phyloP scores from a whole-genome alignment of 1,284 basidiomycete genomes.

The Cutaneotrichosporon arboriforme region DNA sequence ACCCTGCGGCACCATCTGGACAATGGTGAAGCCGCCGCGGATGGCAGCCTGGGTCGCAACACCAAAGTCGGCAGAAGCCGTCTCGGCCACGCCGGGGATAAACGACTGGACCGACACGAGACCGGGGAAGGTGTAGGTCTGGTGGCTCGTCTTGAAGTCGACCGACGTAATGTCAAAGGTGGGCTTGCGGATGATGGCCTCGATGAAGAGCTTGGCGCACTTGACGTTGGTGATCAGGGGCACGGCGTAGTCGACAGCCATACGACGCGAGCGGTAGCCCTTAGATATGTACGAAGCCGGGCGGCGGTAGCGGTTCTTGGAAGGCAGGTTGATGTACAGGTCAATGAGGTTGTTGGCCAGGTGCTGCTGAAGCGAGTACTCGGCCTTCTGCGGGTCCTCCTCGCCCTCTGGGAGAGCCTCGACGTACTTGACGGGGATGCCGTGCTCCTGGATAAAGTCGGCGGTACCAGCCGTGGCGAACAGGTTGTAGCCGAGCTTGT shows the following conservation, averaged over 20 bases:
- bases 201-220: constrained; percentile 93
- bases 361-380: constrained; percentile 92
- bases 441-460: constrained; percentile 77
- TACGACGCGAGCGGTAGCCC: constrained; percentile 91
- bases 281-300: constrained; percentile 96
- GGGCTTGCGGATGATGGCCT: constrained; percentile 86
- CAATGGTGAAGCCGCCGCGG: constrained; percentile 78
- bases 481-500: constrained; percentile 88
- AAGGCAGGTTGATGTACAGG: constrained; percentile 98
- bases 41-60: constrained; percentile 72
- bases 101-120: constrained; percentile 84
- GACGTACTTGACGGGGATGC: constrained; percentile 66
- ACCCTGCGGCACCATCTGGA: constrained; percentile 71
- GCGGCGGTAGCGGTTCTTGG: constrained; percentile 95
- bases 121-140: constrained; percentile 86
- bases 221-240: constrained; percentile 98
- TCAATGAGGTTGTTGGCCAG: constrained; percentile 93
- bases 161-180: constrained; percentile 78
- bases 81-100: constrained; percentile 63
- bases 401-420: constrained; percentile 74
- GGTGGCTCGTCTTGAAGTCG: constrained; percentile 92
- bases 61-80: constrained; percentile 60
- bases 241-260: constrained; percentile 99
- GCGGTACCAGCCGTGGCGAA: constrained; percentile 96
- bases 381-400: constrained; percentile 74